Base-by-base conservation (phyloP, 495 filamentous ascomycete genomes). In the Daldinia vernicosa region DNA sequence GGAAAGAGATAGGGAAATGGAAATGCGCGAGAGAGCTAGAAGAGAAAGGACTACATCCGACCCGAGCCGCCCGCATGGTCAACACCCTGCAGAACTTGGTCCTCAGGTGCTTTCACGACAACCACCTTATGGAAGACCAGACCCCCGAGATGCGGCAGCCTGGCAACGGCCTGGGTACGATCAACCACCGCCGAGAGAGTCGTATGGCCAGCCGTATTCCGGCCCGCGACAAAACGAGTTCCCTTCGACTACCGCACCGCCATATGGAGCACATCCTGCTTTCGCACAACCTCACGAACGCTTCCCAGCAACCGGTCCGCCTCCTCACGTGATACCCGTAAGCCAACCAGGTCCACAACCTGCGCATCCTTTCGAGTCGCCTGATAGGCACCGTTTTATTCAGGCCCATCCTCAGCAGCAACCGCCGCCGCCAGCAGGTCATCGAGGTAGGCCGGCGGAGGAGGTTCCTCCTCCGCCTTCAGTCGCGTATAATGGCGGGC, bases 301-400 rank as follows among this genome's bases (percentile, higher is more conserved):
- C 11, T 85, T 84, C 57, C 81, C 83, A 11, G 78, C 81, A 2
- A 65, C 79, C 4, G 71, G 78, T n/a, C 83, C 77, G 47, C 74
- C 81, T 19, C 76, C 81, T 5, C 82, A 83, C 52, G 78, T 76
- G 28, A 82, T 81, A 40, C 72, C 78, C 15, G 71, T 79, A 6
- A 77, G 77, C 26, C 81, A 80, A n/a, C 78, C 76, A 12, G 78
- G 72, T 4, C 75, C 78, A 6, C 75, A 72, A 1, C 77, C 79
- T 26, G 70, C 72, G 35, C 84, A 80, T 74, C 51, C 78, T 0
- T 84, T 83, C 60, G 85, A 87, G 40, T 87, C 86, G 12, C 85
- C 86, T 1, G 83, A 85, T 9, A 77, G 81, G 0, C 80, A 80
- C 27, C 78, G 81, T n/a, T 76, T 81, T 55, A 62, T 76, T 12